Base-by-base conservation (phyloP, 2,329 filamentous ascomycete genomes). In the Scedosporium aurantiacum region DNA sequence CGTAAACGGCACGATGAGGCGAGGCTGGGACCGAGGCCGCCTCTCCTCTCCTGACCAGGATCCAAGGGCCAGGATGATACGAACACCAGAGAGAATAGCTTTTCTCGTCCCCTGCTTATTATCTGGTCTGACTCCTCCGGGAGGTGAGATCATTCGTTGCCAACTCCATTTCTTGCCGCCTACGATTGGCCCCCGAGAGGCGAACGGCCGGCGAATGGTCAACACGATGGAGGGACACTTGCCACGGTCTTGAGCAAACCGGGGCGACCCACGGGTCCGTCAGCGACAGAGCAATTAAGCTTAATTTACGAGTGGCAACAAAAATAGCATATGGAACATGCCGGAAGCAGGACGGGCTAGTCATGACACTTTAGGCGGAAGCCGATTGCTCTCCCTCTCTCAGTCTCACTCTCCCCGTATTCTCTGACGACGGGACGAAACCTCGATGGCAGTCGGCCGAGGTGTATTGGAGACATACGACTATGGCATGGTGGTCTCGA, bases 301-400 rank as follows among this genome's bases (percentile, higher is more conserved):
- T 61, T 61, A 61, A 61, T 61, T 50, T 28, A 40, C 58, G 18
- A 45, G 60, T 57, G 60, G 52, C 52, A 41, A 61, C 60, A 40
- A 61, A 61, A 61, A 61, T 61, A 61, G 52, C 37, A 43, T 23
- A 7, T 43, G 47, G 47, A 21, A 21, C 18, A 21, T 47, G 43
- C n/a, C 18, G n/a, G 5, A n/a, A 16, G 43, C 7, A 21, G 14
- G 43, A 14, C 43, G 16, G 43, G 21, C 43, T n/a, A 18, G 21
- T 14, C 21, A 2, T 23, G 6, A 28, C 50, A 54, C 21, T 54
- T 54, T 54, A 54, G 50, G 50, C 50, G 50, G 50, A 23, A 6
- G 23, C 50, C 50, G 50, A 23, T 12, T 8, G 21, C 23, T 54
- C 18, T 54, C 43, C 18, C n/a, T 7, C 47, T 23, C 47, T 3